A percentile compares a stretch with the other conserved stretches of the same genome.
Conservation (phyloP, 2,329 filamentous ascomycete genomes). For the Colletotrichum scovillei region DNA sequence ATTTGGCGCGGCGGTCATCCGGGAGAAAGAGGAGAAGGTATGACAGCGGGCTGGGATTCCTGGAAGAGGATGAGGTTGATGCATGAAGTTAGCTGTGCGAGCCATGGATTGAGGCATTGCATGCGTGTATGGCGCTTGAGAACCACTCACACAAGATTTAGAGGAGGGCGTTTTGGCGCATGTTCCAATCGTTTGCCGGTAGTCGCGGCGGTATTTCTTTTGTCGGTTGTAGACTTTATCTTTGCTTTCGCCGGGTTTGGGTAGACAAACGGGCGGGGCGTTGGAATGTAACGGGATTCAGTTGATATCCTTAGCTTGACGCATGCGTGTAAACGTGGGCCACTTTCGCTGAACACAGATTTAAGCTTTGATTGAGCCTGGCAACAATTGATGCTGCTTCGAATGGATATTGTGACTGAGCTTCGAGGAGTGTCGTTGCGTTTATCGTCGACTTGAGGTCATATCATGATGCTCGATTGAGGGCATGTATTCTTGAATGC, state of each 20-base stretch:
- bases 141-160: not conserved
- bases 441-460: not conserved
- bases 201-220: not conserved
- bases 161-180: conserved; percentile 19
- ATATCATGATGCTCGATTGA: not conserved
- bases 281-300: not conserved
- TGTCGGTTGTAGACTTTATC: not conserved
- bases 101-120: not conserved
- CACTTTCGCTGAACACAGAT: not conserved
- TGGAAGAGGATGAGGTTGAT: conserved; percentile 64
- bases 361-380: not conserved
- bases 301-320: not conserved
- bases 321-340: not conserved
- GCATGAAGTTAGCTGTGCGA: not conserved
- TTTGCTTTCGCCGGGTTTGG: not conserved
- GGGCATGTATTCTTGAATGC: no score
- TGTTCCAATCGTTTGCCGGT: conserved; percentile 11
- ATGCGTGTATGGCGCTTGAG: not conserved
- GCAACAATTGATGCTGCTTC: not conserved
- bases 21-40: conserved; percentile 58
- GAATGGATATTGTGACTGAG: not conserved
- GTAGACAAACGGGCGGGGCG: not conserved
- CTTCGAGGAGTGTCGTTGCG: not conserved
- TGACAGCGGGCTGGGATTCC: conserved; percentile 66
- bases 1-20: conserved; percentile 43